phyloP scores from a whole-genome alignment of 2,329 filamentous ascomycete species.

The Cadophora luteo-olivacea region DNA sequence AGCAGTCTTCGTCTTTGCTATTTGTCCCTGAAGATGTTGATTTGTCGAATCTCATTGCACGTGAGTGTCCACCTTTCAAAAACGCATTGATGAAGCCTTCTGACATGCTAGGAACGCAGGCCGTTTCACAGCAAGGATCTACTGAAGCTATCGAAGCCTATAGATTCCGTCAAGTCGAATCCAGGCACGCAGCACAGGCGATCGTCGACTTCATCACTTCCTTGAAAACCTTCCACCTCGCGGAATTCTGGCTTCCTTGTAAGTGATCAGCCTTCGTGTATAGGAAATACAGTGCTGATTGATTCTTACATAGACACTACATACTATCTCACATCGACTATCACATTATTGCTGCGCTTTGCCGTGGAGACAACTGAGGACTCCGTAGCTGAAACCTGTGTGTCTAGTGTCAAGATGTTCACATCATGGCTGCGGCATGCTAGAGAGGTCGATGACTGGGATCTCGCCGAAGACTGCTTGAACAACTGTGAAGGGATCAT shows the following conservation, averaged over 20 bases:
- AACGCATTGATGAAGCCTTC: not conserved
- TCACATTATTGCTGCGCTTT: conserved; percentile 34
- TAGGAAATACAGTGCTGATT: not conserved
- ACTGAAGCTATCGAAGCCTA: conserved; percentile 20
- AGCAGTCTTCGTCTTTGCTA: conserved; percentile 31
- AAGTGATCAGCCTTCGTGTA: conserved; percentile 12
- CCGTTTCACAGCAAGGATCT: conserved; percentile 22
- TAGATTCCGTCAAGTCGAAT: conserved; percentile 32
- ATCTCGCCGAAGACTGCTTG: conserved; percentile 36
- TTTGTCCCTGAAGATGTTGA: conserved; percentile 32
- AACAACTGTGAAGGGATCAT: conserved; percentile 17
- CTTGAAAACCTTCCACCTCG: conserved; percentile 35
- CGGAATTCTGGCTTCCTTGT: conserved; percentile 44
- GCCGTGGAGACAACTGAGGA: conserved; percentile 33
- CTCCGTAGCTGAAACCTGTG: conserved; percentile 23
- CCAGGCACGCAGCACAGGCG: conserved; percentile 38
- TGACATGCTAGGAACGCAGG: conserved; percentile 1
- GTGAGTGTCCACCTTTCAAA: conserved; percentile 19
- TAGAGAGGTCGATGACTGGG: conserved; percentile 40
- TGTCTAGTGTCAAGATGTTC: conserved; percentile 18
- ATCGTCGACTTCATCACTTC: conserved; percentile 38
- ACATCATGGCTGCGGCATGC: conserved; percentile 28
- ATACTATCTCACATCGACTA: conserved; percentile 42
- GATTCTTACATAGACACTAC: conserved; percentile 36
- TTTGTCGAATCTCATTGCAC: conserved; percentile 32